Percentiles rank a stretch among this genome's conserved stretches.
Evolutionary conservation across 768 basidiomycete species (phyloP).

Genomic region (Jaapia argillacea): DNA sequence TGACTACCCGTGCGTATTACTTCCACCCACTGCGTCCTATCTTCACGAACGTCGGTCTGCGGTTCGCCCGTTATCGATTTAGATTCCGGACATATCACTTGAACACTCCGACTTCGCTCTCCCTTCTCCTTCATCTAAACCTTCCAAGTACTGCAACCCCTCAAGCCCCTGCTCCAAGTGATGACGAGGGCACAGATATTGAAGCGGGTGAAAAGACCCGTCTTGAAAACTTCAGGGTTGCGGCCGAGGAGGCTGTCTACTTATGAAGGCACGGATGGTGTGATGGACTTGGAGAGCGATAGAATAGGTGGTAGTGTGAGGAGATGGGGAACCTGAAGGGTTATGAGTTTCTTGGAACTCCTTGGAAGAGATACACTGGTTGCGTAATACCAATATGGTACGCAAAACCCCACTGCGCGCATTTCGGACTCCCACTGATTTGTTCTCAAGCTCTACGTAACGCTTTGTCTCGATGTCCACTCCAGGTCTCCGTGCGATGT

Average conservation of each 20-base stretch:
- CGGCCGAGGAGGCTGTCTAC: slow-evolving; percentile 32
- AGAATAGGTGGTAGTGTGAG: slow-evolving; percentile 27
- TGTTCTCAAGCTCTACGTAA: no score
- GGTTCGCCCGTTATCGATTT: not conserved
- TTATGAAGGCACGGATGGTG: slow-evolving; percentile 37
- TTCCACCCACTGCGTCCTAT: no score
- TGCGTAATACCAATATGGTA: no score
- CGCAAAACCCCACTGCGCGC: no score
- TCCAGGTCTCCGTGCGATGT: no score
- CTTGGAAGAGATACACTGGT: no score
- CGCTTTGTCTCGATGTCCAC: no score
- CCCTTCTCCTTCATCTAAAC: no score
- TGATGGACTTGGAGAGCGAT: slow-evolving; percentile 38
- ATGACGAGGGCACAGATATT: not conserved
- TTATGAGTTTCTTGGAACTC: no score
- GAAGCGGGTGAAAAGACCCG: slow-evolving; percentile 3
- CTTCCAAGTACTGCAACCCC: no score
- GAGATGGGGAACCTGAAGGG: no score
- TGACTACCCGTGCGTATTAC: slow-evolving; percentile 45
- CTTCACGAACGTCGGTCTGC: not conserved
- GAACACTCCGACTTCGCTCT: slow-evolving; percentile 20
- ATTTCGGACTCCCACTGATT: no score
- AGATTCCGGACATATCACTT: slow-evolving; percentile 34
- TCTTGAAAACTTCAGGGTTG: slow-evolving; percentile 13
- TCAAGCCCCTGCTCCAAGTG: slow-evolving; percentile 2